Percentiles rank a stretch among this genome's conserved stretches.
These are phyloP conservation scores for Paramyrothecium sp. DNA, from an alignment of 2,329 filamentous ascomycete species.

Conservation along the genomic window DNA sequence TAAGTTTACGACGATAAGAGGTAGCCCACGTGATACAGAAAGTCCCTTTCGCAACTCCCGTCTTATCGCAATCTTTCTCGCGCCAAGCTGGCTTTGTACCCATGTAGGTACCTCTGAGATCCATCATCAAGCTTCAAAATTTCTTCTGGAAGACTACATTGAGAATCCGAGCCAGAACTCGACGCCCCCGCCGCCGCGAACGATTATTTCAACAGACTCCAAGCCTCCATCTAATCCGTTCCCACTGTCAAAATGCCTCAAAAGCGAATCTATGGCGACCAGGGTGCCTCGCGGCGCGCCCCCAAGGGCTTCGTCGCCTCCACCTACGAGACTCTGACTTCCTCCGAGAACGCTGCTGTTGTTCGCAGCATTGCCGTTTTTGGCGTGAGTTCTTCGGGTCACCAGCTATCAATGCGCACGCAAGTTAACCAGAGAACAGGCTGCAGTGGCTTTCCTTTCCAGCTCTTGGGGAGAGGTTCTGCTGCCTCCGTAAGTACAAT, in stretches of 20 bases:
- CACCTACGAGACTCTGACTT: constrained; percentile 62
- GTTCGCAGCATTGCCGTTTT: constrained; percentile 68
- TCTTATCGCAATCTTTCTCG: too few relatives aligned
- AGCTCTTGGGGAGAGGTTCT: constrained; percentile 68
- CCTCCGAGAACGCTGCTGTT: constrained; percentile 66
- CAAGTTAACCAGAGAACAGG: constrained; percentile 34
- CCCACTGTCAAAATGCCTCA: constrained; percentile 57
- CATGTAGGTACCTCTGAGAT: background rate
- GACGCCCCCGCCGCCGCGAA: too few relatives aligned
- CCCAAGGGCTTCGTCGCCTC: constrained; percentile 53
- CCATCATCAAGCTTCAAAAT: background rate
- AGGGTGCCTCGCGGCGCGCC: constrained; percentile 37
- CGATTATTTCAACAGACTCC: too few relatives aligned
- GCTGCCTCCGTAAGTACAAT: constrained; percentile 56
- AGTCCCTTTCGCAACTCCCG: too few relatives aligned
- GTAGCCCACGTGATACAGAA: too few relatives aligned
- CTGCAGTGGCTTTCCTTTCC: constrained; percentile 63
- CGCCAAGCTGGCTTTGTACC: background rate
- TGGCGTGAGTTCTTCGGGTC: constrained; percentile 50
- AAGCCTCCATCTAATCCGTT: background rate
- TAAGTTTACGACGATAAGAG: too few relatives aligned
- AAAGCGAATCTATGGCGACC: constrained; percentile 56
- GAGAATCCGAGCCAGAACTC: too few relatives aligned
- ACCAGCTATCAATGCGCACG: constrained; percentile 6
- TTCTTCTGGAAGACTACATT: background rate